Evolutionary conservation across 1,284 basidiomycete species (phyloP).

Genomic region (Mycosarcoma maydis): DNA sequence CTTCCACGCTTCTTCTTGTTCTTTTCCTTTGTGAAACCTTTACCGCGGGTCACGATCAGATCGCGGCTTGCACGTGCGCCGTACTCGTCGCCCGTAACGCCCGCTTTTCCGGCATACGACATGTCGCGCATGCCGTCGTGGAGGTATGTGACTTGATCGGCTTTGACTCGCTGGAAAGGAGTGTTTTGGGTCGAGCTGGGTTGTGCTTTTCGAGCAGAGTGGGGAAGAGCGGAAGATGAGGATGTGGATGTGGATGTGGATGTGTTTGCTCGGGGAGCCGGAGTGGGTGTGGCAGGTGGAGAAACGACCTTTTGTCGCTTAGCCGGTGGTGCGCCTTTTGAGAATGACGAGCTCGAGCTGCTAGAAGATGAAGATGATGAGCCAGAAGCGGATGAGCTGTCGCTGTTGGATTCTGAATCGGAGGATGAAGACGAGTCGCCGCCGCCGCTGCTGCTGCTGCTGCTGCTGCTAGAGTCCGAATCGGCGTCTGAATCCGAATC

Average conservation of each 20-base stretch:
- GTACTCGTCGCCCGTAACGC: conserved; percentile 76
- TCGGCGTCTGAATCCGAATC: conserved; percentile 13
- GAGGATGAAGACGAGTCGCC: conserved; percentile 24
- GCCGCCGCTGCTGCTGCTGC: too few species aligned
- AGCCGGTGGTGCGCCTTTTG: conserved; percentile 29
- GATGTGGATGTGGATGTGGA: conserved; percentile 4
- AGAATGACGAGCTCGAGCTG: conserved; percentile 23
- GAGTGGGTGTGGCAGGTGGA: conserved; percentile 9
- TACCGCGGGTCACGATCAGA: conserved; percentile 89
- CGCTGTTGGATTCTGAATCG: conserved; percentile 7
- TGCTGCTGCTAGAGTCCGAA: conserved; percentile 11
- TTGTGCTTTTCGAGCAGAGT: conserved; percentile 2
- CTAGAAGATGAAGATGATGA: conserved; percentile 6
- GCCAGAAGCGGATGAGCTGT: conserved; percentile 3
- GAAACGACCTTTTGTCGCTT: conserved; percentile 32
- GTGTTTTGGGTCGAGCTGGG: conserved; percentile 33
- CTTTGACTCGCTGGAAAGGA: conserved; percentile 83
- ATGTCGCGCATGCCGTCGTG: conserved; percentile 80
- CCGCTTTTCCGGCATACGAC: conserved; percentile 79
- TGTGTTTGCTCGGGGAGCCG: background rate
- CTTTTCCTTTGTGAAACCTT: conserved; percentile 97
- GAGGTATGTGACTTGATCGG: conserved; percentile 72
- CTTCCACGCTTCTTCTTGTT: conserved; percentile 96
- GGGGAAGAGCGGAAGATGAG: too few species aligned
- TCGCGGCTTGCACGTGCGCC: conserved; percentile 85